Percentiles rank a stretch among this genome's conserved stretches.
Evolutionary conservation across 192 early-diverging fungal genomes (phyloP).

Genomic region (Backusella australiensis): DNA sequence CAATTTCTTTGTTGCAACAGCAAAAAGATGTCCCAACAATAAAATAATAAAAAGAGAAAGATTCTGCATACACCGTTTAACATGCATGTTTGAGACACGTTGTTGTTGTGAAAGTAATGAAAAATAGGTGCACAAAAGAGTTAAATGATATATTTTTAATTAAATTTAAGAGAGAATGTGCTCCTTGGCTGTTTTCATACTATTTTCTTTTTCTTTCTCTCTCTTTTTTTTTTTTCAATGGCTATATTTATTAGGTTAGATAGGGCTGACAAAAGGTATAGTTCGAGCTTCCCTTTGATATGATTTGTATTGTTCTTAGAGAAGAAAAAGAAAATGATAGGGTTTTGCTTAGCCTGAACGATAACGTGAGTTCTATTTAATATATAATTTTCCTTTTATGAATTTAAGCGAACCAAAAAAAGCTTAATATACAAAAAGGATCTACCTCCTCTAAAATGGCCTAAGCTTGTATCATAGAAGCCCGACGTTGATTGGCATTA

Average conservation of each 20-base stretch:
- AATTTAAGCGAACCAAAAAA: neutral
- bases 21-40: neutral
- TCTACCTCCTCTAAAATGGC: neutral
- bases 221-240: neutral
- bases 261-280: neutral
- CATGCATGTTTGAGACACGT: neutral
- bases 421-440: neutral
- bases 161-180: neutral
- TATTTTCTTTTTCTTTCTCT: neutral
- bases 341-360: neutral
- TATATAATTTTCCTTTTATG: slow-evolving; percentile 2
- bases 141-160: slow-evolving; percentile 1
- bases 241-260: neutral
- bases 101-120: neutral
- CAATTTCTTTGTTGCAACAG: neutral
- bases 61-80: neutral
- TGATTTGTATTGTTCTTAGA: neutral
- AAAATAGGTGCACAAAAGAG: neutral
- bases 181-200: neutral
- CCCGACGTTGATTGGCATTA: neutral
- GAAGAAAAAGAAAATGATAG: neutral
- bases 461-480: neutral
- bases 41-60: neutral
- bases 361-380: neutral
- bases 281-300: neutral